Evolutionary conservation across 768 basidiomycete species (phyloP).

Genomic region (Crepidotus variabilis): DNA sequence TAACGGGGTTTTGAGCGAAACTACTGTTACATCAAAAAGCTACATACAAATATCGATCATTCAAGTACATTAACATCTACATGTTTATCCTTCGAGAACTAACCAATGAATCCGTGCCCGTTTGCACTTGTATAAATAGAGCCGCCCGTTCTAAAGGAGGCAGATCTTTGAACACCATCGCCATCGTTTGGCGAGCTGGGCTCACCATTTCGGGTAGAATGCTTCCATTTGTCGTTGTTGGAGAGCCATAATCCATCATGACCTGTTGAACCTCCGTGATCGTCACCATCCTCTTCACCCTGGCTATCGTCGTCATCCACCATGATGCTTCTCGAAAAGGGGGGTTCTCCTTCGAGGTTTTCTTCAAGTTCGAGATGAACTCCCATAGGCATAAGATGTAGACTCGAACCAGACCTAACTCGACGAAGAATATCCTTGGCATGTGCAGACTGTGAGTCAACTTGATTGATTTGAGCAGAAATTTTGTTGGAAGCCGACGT

Average conservation of each 20-base stretch:
- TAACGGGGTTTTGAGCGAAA: no score
- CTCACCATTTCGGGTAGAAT: no score
- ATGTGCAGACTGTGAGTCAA: slow-evolving; percentile 2
- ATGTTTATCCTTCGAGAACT: not conserved
- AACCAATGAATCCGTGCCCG: not conserved
- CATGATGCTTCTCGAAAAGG: no score
- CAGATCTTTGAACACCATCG: not conserved
- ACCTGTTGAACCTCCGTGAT: no score
- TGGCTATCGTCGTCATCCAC: no score
- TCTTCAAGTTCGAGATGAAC: slow-evolving; percentile 13
- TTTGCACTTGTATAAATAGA: not conserved
- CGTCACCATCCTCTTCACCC: no score
- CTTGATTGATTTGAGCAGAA: not conserved
- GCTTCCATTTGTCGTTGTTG: no score
- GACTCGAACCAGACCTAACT: slow-evolving; percentile 30
- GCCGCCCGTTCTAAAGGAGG: not conserved
- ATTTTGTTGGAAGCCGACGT: not conserved
- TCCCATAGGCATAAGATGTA: slow-evolving; percentile 16
- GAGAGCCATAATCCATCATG: no score
- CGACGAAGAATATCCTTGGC: slow-evolving; percentile 23
- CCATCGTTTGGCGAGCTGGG: not conserved
- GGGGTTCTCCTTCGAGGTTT: not conserved
- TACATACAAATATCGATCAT: no score
- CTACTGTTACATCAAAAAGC: no score
- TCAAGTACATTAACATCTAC: no score